Percentiles rank a stretch among this genome's conserved stretches.
phyloP scores from a whole-genome alignment of 768 basidiomycete genomes.

The Mycena rebaudengoi region DNA sequence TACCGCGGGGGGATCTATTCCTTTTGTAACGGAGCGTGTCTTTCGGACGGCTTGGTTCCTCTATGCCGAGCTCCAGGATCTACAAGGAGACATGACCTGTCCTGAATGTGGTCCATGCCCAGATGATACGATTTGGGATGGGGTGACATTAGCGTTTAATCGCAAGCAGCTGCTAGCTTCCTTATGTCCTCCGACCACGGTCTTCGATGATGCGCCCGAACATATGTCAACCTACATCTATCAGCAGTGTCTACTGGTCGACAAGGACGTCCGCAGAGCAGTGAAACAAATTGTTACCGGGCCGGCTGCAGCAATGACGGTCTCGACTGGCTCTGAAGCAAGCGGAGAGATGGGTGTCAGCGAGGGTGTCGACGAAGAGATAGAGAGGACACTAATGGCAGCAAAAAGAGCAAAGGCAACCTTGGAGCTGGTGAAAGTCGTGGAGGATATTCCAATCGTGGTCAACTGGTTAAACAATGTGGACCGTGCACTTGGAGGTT shows the following conservation, averaged over 20 bases:
- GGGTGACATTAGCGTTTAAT: constrained; percentile 41
- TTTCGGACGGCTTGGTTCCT: constrained; percentile 46
- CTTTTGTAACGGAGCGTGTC: constrained; percentile 37
- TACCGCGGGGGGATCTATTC: constrained; percentile 2
- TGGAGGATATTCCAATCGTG: constrained; percentile 8
- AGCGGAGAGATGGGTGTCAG: no score
- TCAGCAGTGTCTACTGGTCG: neutral
- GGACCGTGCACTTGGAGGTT: neutral
- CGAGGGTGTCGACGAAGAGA: neutral
- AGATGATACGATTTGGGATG: constrained; percentile 43
- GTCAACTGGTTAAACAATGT: no score
- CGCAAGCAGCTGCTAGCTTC: constrained; percentile 33
- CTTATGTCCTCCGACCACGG: constrained; percentile 36
- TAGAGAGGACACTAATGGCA: neutral
- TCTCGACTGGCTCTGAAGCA: neutral
- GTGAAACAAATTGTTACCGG: constrained; percentile 14
- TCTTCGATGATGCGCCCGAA: constrained; percentile 10
- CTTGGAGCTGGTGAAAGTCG: neutral
- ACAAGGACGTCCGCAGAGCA: neutral
- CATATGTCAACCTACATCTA: neutral
- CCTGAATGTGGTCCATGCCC: constrained; percentile 36
- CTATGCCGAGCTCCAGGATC: constrained; percentile 32
- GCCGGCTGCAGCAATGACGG: neutral
- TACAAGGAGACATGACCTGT: constrained; percentile 36
- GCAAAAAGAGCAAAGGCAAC: neutral